phyloP scores from a whole-genome alignment of 75 land plant species.

The Isoetes taiwanensis region DNA sequence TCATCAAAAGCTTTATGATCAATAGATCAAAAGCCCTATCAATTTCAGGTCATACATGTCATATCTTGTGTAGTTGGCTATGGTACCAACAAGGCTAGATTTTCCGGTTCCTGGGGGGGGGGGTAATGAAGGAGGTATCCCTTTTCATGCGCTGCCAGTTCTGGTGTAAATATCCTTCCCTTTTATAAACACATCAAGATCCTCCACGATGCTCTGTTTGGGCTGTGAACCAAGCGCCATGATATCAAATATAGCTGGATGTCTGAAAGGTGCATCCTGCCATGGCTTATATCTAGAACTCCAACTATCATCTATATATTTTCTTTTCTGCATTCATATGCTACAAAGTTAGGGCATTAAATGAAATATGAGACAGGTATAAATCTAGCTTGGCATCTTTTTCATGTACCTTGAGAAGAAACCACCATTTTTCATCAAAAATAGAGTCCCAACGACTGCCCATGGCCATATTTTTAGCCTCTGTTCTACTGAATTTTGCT shows the following conservation, averaged over 20 bases:
- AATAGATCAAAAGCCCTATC: background rate
- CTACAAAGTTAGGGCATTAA: background rate
- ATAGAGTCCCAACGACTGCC: too few species aligned
- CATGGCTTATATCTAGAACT: too few species aligned
- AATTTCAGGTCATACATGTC: constrained; percentile 46
- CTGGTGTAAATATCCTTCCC: constrained; percentile 33
- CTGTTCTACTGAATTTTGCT: too few species aligned
- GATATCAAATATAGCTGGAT: constrained; percentile 26
- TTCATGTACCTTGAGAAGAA: background rate
- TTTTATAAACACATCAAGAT: constrained; percentile 30
- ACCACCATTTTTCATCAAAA: background rate
- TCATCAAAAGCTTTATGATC: too few species aligned
- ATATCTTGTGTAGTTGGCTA: constrained; percentile 31
- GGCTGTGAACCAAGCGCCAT: constrained; percentile 31
- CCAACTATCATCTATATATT: background rate
- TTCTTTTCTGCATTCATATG: background rate
- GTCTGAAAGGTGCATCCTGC: background rate
- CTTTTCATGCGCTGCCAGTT: constrained; percentile 31
- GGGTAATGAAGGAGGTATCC: constrained; percentile 35
- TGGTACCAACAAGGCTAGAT: constrained; percentile 39
- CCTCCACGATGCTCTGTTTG: constrained; percentile 18
- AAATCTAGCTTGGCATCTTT: background rate
- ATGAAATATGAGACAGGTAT: background rate
- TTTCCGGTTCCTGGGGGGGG: constrained; percentile 41
- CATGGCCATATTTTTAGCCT: too few species aligned